A percentile compares a stretch with the other conserved stretches of the same genome.
Evolutionary conservation across 192 early-diverging fungal species (phyloP).

Genomic region (Coemansia sp.): DNA sequence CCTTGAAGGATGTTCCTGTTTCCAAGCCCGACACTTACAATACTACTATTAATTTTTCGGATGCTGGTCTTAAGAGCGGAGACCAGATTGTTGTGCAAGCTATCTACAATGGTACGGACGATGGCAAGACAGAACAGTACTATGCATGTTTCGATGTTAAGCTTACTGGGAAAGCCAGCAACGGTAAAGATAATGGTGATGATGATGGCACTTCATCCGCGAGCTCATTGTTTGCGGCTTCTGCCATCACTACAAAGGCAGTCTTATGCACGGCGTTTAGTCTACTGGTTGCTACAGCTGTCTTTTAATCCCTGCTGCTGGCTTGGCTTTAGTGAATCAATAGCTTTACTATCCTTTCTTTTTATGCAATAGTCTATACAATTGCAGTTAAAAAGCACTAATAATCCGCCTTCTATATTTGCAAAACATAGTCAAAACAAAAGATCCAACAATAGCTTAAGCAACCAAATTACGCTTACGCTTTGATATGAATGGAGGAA

Average conservation of each 20-base stretch:
- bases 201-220: not conserved
- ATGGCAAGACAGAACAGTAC: constrained; percentile 30
- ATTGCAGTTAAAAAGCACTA: not conserved
- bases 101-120: constrained; percentile 46
- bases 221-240: not conserved
- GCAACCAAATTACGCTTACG: not conserved
- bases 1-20: constrained; percentile 19
- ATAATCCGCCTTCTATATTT: not conserved
- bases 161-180: constrained; percentile 23
- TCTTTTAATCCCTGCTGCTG: constrained; percentile 8
- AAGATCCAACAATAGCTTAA: not conserved
- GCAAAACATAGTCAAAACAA: not conserved
- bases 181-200: not conserved
- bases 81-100: constrained; percentile 51
- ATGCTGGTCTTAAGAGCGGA: constrained; percentile 39
- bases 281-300: constrained; percentile 23
- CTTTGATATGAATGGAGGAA: constrained; percentile 32
- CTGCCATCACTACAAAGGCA: constrained; percentile 14
- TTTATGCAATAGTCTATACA: not conserved
- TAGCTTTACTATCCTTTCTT: not conserved
- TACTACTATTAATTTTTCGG: constrained; percentile 34
- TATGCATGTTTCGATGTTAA: constrained; percentile 52
- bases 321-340: not conserved
- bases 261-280: constrained; percentile 26
- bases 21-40: constrained; percentile 31